Conservation (phyloP, 495 filamentous ascomycete genomes). For the Lindgomyces ingoldianus region DNA sequence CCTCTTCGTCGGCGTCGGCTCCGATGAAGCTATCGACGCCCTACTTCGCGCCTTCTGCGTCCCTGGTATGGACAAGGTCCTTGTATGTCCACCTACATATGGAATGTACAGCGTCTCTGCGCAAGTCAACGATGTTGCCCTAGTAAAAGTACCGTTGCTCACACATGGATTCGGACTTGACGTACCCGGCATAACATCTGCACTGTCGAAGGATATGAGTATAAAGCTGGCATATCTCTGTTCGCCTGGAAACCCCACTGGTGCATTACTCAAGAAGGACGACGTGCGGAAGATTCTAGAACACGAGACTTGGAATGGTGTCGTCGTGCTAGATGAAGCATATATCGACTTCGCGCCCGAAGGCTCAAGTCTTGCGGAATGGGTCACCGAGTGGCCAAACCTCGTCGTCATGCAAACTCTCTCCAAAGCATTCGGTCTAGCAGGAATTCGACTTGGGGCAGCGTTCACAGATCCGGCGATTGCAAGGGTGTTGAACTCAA, state of each 20-base stretch:
- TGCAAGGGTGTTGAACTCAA: constrained; percentile 73
- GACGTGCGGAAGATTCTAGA: constrained; percentile 73
- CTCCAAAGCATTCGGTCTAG: constrained; percentile 93
- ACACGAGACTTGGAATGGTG: constrained; percentile 92
- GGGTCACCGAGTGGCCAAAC: constrained; percentile 92
- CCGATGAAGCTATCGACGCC: constrained; percentile 94
- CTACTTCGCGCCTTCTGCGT: constrained; percentile 88
- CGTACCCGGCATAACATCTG: constrained; percentile 63
- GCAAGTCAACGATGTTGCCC: constrained; percentile 83
- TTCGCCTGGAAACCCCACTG: constrained; percentile 93
- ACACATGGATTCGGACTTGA: constrained; percentile 66
- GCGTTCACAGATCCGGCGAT: constrained; percentile 62
- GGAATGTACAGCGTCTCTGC: constrained; percentile 97
- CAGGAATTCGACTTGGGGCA: constrained; percentile 78
- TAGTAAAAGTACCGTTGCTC: constrained; percentile 82
- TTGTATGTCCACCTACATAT: constrained; percentile 95
- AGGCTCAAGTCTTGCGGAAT: constrained; percentile 82
- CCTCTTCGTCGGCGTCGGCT: constrained; percentile 92
- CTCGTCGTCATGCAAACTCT: constrained; percentile 97
- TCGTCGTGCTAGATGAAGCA: constrained; percentile 92
- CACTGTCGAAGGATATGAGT: constrained; percentile 60
- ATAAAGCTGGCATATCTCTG: constrained; percentile 92
- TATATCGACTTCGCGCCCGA: constrained; percentile 92
- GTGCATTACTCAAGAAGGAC: constrained; percentile 70
- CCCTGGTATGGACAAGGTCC: constrained; percentile 82